A percentile compares a stretch with the other conserved stretches of the same genome.
Evolutionary conservation across 257 asterid species (phyloP).

Genomic region (Gentiana dahurica): DNA sequence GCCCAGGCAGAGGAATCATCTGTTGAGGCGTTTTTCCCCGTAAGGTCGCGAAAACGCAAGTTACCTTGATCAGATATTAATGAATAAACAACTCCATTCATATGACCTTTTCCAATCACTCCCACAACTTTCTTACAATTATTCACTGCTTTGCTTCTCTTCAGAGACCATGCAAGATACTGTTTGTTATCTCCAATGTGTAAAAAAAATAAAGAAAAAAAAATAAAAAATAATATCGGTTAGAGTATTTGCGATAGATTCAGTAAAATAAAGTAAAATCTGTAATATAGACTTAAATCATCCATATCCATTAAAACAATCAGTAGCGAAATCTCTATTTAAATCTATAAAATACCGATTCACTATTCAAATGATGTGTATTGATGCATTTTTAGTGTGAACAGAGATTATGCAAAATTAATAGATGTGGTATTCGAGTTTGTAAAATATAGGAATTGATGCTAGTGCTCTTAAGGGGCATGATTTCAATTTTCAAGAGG

Average conservation of each 20-base stretch:
- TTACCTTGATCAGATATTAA: conserved; percentile 71
- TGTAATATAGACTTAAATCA: too few species aligned
- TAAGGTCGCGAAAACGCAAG: conserved; percentile 67
- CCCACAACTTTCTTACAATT: conserved; percentile 70
- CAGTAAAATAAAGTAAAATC: conserved; percentile 5
- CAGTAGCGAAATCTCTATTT: too few species aligned
- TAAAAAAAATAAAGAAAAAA: background rate
- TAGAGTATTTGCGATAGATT: background rate
- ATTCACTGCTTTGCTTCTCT: conserved; percentile 95
- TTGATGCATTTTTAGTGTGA: too few species aligned
- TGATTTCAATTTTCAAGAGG: too few species aligned
- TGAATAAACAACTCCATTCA: conserved; percentile 83
- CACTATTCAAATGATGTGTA: too few species aligned
- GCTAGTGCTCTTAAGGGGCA: too few species aligned
- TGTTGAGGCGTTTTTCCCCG: conserved; percentile 40
- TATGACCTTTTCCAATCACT: conserved; percentile 79
- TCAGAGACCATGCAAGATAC: conserved; percentile 91
- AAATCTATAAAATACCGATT: too few species aligned
- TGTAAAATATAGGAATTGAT: too few species aligned
- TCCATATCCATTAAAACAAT: too few species aligned
- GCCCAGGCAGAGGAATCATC: conserved; percentile 29
- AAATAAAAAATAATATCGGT: background rate
- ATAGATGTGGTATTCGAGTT: too few species aligned
- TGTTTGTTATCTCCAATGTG: conserved; percentile 18
- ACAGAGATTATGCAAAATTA: too few species aligned